phyloP scores from a whole-genome alignment of 768 basidiomycete species.

The Mycena chlorophos region DNA sequence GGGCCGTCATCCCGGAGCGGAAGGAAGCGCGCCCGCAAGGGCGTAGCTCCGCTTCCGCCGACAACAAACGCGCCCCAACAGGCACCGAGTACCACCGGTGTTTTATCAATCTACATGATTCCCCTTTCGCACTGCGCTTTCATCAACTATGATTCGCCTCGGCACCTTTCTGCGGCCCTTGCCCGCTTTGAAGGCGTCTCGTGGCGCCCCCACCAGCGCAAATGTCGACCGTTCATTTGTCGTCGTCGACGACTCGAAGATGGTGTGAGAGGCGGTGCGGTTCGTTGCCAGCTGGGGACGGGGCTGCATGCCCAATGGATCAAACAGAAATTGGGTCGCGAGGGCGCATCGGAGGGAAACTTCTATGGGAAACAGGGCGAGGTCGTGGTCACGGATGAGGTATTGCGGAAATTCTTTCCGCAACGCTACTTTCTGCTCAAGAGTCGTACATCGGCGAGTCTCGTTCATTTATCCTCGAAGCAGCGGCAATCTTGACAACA shows the following conservation, averaged over 20 bases:
- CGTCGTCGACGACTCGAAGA: constrained; percentile 79
- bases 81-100: constrained; percentile 31
- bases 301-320: constrained; percentile 83
- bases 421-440: constrained; percentile 92
- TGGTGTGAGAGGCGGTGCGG: constrained; percentile 84
- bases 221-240: constrained; percentile 81
- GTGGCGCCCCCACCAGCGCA: constrained; percentile 67
- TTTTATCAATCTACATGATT: constrained; percentile 88
- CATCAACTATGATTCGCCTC: constrained; percentile 77
- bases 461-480: constrained; percentile 9
- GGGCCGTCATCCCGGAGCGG: too few species aligned
- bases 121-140: constrained; percentile 93
- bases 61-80: too few species aligned
- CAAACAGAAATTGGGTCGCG: constrained; percentile 46
- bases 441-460: constrained; percentile 69
- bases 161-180: constrained; percentile 66
- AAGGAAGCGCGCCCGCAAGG: too few species aligned
- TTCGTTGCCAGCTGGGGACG: constrained; percentile 86
- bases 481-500: background rate
- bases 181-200: constrained; percentile 67
- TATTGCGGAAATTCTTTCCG: constrained; percentile 76
- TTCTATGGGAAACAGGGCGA: constrained; percentile 14
- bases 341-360: background rate
- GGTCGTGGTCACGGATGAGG: constrained; percentile 71
- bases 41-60: too few species aligned